A percentile compares a stretch with the other conserved stretches of the same genome.
phyloP scores from a whole-genome alignment of 129 eudicot genomes.

The Helianthus tuberosus region DNA sequence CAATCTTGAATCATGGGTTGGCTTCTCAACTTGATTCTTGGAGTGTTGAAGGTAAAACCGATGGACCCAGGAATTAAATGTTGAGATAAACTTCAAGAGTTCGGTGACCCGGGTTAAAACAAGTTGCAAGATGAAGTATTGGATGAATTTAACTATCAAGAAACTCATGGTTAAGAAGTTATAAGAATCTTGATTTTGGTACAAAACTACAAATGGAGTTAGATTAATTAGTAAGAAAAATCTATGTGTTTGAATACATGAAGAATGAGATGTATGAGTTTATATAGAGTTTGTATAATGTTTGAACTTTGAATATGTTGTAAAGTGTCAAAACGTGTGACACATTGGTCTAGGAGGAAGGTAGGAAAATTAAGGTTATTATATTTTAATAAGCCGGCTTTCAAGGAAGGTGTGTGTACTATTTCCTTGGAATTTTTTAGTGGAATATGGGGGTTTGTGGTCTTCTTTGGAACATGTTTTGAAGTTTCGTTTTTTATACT shows the following conservation, averaged over 20 bases:
- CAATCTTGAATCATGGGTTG: constrained; percentile 24
- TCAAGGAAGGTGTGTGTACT: neutral
- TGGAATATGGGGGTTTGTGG: neutral
- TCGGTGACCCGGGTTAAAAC: constrained; percentile 12
- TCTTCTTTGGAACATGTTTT: neutral
- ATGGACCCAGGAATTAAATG: constrained; percentile 18
- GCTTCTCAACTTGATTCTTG: constrained; percentile 15
- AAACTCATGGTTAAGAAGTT: constrained; percentile 31
- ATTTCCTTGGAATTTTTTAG: neutral
- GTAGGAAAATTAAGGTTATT: neutral
- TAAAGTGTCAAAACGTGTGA: constrained; percentile 15
- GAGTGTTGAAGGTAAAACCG: constrained; percentile 14
- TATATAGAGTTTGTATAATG: constrained; percentile 10
- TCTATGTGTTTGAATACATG: constrained; percentile 15
- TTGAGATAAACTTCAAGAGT: constrained; percentile 33
- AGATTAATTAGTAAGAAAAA: constrained; percentile 9
- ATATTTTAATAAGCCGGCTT: neutral
- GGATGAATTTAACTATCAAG: constrained; percentile 39
- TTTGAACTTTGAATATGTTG: constrained; percentile 18
- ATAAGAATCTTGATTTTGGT: neutral
- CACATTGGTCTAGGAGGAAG: neutral
- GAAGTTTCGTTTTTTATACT: constrained; percentile 18
- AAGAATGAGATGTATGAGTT: constrained; percentile 11
- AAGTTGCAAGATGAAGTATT: constrained; percentile 33
- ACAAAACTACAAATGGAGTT: constrained; percentile 18